Base-by-base conservation (phyloP, 2,329 filamentous ascomycete genomes). In the Colletotrichum viniferum region DNA sequence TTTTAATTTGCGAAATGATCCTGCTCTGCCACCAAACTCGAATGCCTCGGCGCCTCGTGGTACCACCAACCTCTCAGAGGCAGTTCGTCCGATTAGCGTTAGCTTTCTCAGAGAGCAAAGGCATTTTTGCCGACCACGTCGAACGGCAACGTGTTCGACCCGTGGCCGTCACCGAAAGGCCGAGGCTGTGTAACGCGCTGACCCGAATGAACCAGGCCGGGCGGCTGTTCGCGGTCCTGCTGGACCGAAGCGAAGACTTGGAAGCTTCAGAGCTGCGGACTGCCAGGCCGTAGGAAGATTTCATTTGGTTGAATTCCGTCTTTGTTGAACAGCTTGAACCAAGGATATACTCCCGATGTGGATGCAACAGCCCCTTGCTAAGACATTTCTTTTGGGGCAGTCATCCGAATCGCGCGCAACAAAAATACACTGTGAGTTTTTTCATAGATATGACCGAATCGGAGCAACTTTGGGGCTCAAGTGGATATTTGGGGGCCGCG, bases 11-110 rank as follows among this genome's bases (percentile, higher is more conserved):
- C 28, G 30, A 32, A 16, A 30, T 18, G 30, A 52, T 74, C 52
- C 52, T 24, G 63, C 52, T 18, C 36, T 66, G 30, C 48, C 43
- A 30, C 24, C 69, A 63, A 21, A 58, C 13, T n/a, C 28, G 58
- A n/a, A 56, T 48, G 18, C 38, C 38, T 48, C 38, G 18, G 18
- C 18, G 43, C 21, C 12, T 73, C 43, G 48, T 61, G 62, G 38
- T 48, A 38, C 70, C 43, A 56, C 38, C 32, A 58, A 32, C 30
- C 43, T 24, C n/a, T 69, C 73, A 38, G 13, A 52, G 63, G 38
- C 62, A 48, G 73, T 75, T 75, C 73, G 12, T 69, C 62, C 72
- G 61, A 73, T 48, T 24, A 21, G 60, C 32, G 36, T 67, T 56
- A 73, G 38, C 26, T 43, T 36, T 43, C 10, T n/a, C 32, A 48